Conservation (phyloP, 208 protist genomes). For the Crithidia mellificae region DNA sequence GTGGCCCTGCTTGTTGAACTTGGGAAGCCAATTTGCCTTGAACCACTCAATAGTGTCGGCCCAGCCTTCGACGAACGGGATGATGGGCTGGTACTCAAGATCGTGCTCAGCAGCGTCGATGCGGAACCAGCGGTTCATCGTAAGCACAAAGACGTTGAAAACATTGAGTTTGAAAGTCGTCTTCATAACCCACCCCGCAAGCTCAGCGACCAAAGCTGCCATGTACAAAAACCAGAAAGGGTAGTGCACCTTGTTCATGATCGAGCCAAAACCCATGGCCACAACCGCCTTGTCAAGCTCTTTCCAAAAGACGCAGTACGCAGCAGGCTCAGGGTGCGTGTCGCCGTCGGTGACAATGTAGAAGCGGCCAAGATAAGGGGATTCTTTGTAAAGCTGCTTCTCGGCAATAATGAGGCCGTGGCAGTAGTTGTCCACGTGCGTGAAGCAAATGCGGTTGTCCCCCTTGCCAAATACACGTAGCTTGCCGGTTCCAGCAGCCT, state of each 20-base stretch:
- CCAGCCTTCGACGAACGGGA: constrained; percentile 89
- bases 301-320: constrained; percentile 93
- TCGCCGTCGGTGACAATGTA: constrained; percentile 95
- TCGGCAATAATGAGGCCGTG: constrained; percentile 94
- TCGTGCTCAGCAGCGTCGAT: constrained; percentile 90
- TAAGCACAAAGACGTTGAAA: constrained; percentile 94
- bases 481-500: constrained; percentile 92
- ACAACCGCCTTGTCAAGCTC: constrained; percentile 90
- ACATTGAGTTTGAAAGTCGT: constrained; percentile 92
- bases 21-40: constrained; percentile 87
- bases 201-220: constrained; percentile 74
- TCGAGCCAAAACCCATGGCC: constrained; percentile 87
- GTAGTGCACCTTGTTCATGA: constrained; percentile 82
- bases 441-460: constrained; percentile 95
- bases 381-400: constrained; percentile 85
- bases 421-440: constrained; percentile 96
- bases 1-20: constrained; percentile 66
- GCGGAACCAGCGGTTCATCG: constrained; percentile 95
- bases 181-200: constrained; percentile 72
- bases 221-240: constrained; percentile 90
- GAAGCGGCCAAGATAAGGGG: constrained; percentile 92
- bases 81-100: constrained; percentile 86
- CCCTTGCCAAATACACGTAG: constrained; percentile 93
- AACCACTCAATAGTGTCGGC: constrained; percentile 91
- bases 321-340: constrained; percentile 88